A percentile compares a stretch with the other conserved stretches of the same genome.
Conservation (phyloP, 768 basidiomycete genomes). For the Collybiopsis luxurians region DNA sequence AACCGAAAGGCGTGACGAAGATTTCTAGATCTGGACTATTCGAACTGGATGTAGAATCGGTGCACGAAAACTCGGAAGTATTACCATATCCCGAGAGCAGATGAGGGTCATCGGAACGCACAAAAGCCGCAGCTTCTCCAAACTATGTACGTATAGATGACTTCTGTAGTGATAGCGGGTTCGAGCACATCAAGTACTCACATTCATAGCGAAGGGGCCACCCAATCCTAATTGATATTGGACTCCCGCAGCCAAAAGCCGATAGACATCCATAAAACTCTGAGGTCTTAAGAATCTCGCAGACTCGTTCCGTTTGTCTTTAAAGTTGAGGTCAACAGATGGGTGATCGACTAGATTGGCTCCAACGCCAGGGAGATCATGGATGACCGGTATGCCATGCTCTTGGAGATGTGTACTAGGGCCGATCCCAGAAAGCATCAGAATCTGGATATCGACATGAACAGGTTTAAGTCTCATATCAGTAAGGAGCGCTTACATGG, state of each 20-base stretch:
- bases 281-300: slow-evolving; percentile 36
- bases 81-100: slow-evolving; percentile 40
- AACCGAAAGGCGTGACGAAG: slow-evolving; percentile 36
- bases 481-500: slow-evolving; percentile 32
- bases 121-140: slow-evolving; percentile 52
- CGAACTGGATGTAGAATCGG: slow-evolving; percentile 37
- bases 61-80: slow-evolving; percentile 16
- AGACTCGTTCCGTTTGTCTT: slow-evolving; percentile 46
- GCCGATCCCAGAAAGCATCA: slow-evolving; percentile 77
- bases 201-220: slow-evolving; percentile 56
- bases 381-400: slow-evolving; percentile 51
- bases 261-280: slow-evolving; percentile 22
- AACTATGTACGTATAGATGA: slow-evolving; percentile 20
- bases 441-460: slow-evolving; percentile 37
- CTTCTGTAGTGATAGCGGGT: neutral
- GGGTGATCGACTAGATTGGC: slow-evolving; percentile 70
- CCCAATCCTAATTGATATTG: slow-evolving; percentile 41
- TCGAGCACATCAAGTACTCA: too few relatives aligned
- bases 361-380: slow-evolving; percentile 75
- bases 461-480: neutral
- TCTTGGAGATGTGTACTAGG: slow-evolving; percentile 53
- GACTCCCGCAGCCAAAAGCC: slow-evolving; percentile 27
- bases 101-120: slow-evolving; percentile 44
- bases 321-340: slow-evolving; percentile 48
- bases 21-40: slow-evolving; percentile 43